Conservation (phyloP, 495 filamentous ascomycete species). For the Chaetomium cochliodes region DNA sequence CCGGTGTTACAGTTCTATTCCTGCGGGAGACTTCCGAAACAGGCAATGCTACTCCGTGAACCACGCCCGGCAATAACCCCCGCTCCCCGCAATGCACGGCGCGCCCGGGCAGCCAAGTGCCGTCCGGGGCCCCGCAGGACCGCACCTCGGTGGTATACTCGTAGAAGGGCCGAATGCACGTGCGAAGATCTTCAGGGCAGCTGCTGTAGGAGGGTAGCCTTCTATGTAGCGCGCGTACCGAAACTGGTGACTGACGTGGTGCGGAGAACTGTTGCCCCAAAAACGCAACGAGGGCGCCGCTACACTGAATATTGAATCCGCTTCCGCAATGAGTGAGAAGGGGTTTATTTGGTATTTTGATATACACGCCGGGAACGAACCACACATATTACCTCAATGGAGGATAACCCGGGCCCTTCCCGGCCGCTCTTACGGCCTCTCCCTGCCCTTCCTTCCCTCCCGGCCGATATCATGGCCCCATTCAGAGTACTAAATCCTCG, state of each 20-base stretch:
- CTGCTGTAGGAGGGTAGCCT: background rate
- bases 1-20: background rate
- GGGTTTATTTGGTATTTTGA: background rate
- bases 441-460: background rate
- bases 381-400: background rate
- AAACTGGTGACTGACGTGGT: background rate
- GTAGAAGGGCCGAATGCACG: constrained; percentile 30
- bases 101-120: background rate
- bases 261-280: too few relatives aligned
- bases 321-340: background rate
- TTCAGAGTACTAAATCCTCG: background rate
- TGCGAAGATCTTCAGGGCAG: constrained; percentile 8
- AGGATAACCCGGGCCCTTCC: background rate
- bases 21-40: background rate
- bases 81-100: constrained; percentile 17
- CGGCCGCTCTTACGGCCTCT: background rate
- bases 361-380: constrained; percentile 1
- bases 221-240: background rate
- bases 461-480: background rate
- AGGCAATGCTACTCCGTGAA: background rate
- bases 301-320: background rate
- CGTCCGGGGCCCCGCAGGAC: constrained; percentile 20
- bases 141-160: constrained; percentile 7
- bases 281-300: background rate
- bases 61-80: background rate